These are phyloP conservation scores for Diaporthe ilicicola DNA, from an alignment of 2,329 filamentous ascomycete species.

Conservation along the genomic window DNA sequence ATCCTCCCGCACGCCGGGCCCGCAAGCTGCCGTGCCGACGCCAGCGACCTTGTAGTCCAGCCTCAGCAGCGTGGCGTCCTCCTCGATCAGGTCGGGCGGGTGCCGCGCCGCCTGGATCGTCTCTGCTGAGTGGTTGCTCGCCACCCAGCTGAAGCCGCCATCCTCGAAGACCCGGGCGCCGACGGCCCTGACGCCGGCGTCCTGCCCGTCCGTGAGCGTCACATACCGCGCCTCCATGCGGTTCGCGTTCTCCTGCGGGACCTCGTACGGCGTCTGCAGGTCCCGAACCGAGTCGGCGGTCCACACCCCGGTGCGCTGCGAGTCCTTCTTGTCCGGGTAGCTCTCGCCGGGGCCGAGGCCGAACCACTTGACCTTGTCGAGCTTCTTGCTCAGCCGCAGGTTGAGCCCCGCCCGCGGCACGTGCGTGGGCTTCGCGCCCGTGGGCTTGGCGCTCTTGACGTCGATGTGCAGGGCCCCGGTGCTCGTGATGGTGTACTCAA, in stretches of 20 bases:
- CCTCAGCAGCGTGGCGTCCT: conserved; percentile 53
- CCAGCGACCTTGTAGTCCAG: conserved; percentile 58
- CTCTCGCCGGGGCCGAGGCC: conserved; percentile 71
- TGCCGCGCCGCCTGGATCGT: conserved; percentile 68
- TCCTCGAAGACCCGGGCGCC: conserved; percentile 40
- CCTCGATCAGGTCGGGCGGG: conserved; percentile 67
- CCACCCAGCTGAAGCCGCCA: conserved; percentile 63
- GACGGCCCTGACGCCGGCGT: conserved; percentile 42
- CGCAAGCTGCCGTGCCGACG: conserved; percentile 59
- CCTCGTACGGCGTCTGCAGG: conserved; percentile 68
- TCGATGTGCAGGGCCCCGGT: conserved; percentile 56
- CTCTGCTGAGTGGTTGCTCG: conserved; percentile 59
- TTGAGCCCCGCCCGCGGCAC: conserved; percentile 71
- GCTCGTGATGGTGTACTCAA: conserved; percentile 60
- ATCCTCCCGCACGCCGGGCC: conserved; percentile 56
- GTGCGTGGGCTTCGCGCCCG: conserved; percentile 59
- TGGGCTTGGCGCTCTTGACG: conserved; percentile 52
- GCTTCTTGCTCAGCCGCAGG: conserved; percentile 55
- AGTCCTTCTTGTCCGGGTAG: conserved; percentile 68
- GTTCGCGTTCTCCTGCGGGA: conserved; percentile 75
- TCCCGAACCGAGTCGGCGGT: conserved; percentile 50
- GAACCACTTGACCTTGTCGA: conserved; percentile 64
- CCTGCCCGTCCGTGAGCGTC: conserved; percentile 38
- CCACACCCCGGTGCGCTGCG: conserved; percentile 63
- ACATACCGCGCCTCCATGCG: conserved; percentile 68